Evolutionary conservation across 306 rosid species (phyloP), one percentile per base, ranked within the genome.

Genomic region (Lathyrus sativus): DNA sequence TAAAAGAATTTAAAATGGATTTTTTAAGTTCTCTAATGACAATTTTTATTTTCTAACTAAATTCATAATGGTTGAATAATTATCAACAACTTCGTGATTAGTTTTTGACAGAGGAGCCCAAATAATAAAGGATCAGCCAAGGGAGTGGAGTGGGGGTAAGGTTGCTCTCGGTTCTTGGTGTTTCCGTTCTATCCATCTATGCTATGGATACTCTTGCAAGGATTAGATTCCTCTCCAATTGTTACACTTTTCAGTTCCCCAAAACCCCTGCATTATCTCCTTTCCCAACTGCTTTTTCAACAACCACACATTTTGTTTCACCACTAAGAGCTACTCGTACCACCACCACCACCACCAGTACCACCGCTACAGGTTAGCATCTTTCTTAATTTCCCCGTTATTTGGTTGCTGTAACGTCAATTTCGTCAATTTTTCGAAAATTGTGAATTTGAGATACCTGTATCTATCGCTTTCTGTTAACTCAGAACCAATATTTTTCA

Each of bases 141-240:
- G 9, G 9, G 19, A n/a, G 15, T 4, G 13, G n/a, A 6, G 50
- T 8, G 2, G 28, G 55, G 26, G 26, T 17, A 49, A 49, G 55
- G 12, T 49, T 49, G 24, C 0, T 8, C 17, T 6, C 9, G 18
- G 14, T 45, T n/a, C 17, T 7, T 48, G 55, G 35, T 55, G 62
- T 56, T 56, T 28, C n/a, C 39, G 9, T 56, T 26, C 39, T 56
- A 56, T 56, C 62, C n/a, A 54, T 54, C 28, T 3, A 46, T 63
- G 33, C 31, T 19, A 87, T 87, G 91, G 88, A 84, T 59, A 64
- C 83, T 44, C 85, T 90, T 69, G 69, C 84, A 42, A 77, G 78
- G 84, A 55, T 82, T 74, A 80, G 78, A 22, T 83, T 85, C 79
- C 63, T 73, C 55, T 62, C 80, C 63, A 38, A 75, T 51, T 11